These are phyloP conservation scores for Chalciporus piperatus DNA, from an alignment of 768 basidiomycete species.

Conservation along the genomic window DNA sequence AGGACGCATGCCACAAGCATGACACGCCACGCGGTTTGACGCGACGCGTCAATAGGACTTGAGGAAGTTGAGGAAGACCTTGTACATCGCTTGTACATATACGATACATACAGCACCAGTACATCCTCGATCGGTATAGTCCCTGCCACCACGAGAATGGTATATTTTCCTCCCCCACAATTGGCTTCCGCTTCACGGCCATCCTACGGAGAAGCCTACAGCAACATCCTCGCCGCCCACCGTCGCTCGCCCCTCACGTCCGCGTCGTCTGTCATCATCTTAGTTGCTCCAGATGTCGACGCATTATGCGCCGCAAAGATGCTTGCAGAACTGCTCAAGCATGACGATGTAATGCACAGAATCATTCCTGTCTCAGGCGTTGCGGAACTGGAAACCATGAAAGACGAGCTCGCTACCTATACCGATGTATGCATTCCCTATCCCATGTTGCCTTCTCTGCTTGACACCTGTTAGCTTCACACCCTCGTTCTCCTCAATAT, in stretches of 20 bases:
- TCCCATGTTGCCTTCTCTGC: background rate
- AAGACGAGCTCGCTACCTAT: slow-evolving; percentile 62
- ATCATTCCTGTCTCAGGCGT: slow-evolving; percentile 88
- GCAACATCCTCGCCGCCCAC: slow-evolving; percentile 65
- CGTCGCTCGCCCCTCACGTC: slow-evolving; percentile 72
- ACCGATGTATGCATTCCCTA: slow-evolving; percentile 52
- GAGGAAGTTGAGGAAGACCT: too few species aligned
- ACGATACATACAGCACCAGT: too few species aligned
- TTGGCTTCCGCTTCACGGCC: slow-evolving; percentile 52
- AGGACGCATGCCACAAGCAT: background rate
- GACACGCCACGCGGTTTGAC: slow-evolving; percentile 6
- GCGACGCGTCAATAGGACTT: background rate
- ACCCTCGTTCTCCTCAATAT: slow-evolving; percentile 91
- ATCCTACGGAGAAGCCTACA: slow-evolving; percentile 74
- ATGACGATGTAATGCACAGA: slow-evolving; percentile 91
- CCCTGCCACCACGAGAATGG: slow-evolving; percentile 38
- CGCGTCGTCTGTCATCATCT: slow-evolving; percentile 79
- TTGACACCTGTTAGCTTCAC: slow-evolving; percentile 54
- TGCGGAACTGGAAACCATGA: slow-evolving; percentile 64
- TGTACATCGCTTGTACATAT: too few species aligned
- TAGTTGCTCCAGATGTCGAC: slow-evolving; percentile 90
- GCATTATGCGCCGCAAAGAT: slow-evolving; percentile 89
- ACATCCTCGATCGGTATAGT: too few species aligned
- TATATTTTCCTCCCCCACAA: slow-evolving; percentile 71
- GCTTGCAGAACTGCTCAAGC: slow-evolving; percentile 83